Conservation (phyloP, 1,284 basidiomycete species). For the Ceratobasidium sp. region DNA sequence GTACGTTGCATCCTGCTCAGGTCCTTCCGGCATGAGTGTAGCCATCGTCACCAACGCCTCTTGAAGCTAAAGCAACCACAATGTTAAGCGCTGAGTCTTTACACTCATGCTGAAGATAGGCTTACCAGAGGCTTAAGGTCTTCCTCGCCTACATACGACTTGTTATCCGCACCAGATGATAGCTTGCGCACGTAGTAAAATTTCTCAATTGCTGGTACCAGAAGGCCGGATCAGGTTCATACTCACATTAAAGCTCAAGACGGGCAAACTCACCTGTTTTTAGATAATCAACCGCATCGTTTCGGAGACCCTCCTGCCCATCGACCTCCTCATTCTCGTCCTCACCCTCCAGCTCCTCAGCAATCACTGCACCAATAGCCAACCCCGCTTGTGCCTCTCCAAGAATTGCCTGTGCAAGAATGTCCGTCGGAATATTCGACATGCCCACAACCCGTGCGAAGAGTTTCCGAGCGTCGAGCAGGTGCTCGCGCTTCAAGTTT, state of each 20-base stretch:
- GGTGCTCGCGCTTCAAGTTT: not conserved
- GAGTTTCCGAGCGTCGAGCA: not conserved
- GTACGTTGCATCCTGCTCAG: conserved; percentile 37
- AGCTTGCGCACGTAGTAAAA: conserved; percentile 2
- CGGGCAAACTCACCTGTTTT: not conserved
- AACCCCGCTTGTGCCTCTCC: conserved; percentile 8
- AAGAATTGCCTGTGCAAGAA: conserved; percentile 9
- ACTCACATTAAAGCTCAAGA: not conserved
- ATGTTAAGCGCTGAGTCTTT: not conserved
- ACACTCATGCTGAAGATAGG: not conserved
- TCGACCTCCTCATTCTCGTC: not conserved
- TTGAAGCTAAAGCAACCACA: not conserved
- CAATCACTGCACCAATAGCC: conserved; percentile 18
- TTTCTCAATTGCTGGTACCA: conserved; percentile 8
- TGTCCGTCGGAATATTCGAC: not conserved
- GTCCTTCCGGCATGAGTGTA: conserved; percentile 35
- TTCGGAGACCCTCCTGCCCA: not conserved
- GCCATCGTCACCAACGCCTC: conserved; percentile 38
- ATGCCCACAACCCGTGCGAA: not conserved
- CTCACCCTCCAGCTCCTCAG: conserved; percentile 8
- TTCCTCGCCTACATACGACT: not conserved
- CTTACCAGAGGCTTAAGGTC: conserved; percentile 29
- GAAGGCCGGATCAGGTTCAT: not conserved
- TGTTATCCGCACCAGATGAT: not conserved
- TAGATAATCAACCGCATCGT: not conserved